Evolutionary conservation across 2,329 filamentous ascomycete genomes (phyloP).

Genomic region (Curvularia verruculosa): DNA sequence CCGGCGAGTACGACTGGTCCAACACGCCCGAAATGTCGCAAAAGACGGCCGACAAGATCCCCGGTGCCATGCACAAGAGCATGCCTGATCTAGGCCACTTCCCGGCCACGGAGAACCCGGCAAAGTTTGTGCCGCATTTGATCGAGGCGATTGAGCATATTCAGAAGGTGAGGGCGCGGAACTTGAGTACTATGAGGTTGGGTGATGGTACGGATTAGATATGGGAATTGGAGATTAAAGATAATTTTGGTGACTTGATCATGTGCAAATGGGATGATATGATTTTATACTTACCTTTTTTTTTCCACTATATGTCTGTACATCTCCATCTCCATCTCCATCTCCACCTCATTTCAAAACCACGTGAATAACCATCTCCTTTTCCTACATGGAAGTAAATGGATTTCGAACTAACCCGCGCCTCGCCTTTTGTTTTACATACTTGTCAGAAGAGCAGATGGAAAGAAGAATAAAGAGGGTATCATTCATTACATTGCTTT

Average conservation of each 20-base stretch:
- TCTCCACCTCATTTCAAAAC: background rate
- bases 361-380: background rate
- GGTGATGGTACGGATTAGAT: conserved; percentile 34
- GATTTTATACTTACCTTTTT: background rate
- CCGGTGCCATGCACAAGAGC: conserved; percentile 52
- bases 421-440: no score
- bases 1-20: conserved; percentile 58
- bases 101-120: conserved; percentile 55
- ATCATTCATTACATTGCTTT: conserved; percentile 1
- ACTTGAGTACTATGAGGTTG: conserved; percentile 41
- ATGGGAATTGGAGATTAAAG: no score
- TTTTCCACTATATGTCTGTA: background rate
- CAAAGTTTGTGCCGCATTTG: conserved; percentile 48
- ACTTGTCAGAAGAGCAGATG: background rate
- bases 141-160: conserved; percentile 50
- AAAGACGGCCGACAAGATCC: conserved; percentile 56
- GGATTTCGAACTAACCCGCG: background rate
- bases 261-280: background rate
- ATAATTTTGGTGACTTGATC: background rate
- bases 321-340: no score
- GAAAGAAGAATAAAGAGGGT: background rate
- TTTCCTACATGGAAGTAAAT: no score
- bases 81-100: conserved; percentile 58
- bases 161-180: conserved; percentile 39
- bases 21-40: conserved; percentile 56